phyloP scores from a whole-genome alignment of 1,139 yeast genomes.

The Saccharomyces hybrid region DNA sequence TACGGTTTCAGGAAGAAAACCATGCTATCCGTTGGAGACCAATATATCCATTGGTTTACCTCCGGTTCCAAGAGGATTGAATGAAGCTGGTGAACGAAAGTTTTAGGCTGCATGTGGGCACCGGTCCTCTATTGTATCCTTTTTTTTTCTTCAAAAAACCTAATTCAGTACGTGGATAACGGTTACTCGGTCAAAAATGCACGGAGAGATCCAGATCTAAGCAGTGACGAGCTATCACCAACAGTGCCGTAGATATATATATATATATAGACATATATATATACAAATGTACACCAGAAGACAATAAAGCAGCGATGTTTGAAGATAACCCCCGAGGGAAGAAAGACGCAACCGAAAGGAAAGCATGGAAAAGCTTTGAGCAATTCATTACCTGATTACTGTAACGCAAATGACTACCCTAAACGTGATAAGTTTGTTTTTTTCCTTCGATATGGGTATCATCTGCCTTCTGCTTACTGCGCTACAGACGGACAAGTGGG shows the following conservation, averaged over 20 bases:
- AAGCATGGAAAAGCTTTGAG: not conserved
- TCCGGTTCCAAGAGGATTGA: slow-evolving; percentile 23
- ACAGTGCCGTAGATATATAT: not conserved
- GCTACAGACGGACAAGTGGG: not conserved
- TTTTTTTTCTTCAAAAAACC: too few species aligned
- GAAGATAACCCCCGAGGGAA: not conserved
- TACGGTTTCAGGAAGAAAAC: slow-evolving; percentile 60
- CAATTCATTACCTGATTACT: not conserved
- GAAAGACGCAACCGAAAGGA: slow-evolving; percentile 1
- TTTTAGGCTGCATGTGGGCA: slow-evolving; percentile 9
- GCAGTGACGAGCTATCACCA: too few species aligned
- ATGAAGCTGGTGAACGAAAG: slow-evolving; percentile 30
- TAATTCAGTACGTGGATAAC: too few species aligned
- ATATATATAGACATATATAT: not conserved
- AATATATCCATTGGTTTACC: slow-evolving; percentile 52
- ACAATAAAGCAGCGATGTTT: not conserved
- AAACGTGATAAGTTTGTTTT: not conserved
- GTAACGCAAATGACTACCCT: not conserved
- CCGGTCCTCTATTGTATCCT: not conserved
- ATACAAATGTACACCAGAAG: not conserved
- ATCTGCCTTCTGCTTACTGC: not conserved
- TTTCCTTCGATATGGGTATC: slow-evolving; percentile 1
- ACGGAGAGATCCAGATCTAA: too few species aligned
- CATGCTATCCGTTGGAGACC: slow-evolving; percentile 55
- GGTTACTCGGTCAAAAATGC: too few species aligned